Conservation (phyloP, 2,329 filamentous ascomycete genomes). For the Shiraia bambusicola region DNA sequence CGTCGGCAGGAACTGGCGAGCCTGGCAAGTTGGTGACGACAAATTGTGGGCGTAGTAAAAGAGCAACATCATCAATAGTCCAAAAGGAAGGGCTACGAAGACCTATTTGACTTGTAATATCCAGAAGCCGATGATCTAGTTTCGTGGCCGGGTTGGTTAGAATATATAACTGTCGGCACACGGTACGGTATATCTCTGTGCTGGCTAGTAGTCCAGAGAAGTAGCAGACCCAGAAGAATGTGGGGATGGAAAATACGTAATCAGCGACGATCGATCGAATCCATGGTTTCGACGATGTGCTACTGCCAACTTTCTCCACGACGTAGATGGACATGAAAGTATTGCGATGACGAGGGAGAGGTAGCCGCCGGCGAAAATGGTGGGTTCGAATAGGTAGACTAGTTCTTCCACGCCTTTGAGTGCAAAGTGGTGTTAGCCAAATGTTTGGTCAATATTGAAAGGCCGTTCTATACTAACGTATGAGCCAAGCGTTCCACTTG, state of each 20-base stretch:
- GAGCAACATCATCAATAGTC: constrained; percentile 55
- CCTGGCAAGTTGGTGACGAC: constrained; percentile 56
- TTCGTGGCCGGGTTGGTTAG: constrained; percentile 49
- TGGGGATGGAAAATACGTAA: constrained; percentile 52
- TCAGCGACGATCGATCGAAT: constrained; percentile 53
- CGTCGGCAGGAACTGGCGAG: constrained; percentile 54
- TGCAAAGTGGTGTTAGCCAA: constrained; percentile 15
- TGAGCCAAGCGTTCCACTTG: constrained; percentile 55
- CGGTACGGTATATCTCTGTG: constrained; percentile 45
- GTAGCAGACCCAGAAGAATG: constrained; percentile 57
- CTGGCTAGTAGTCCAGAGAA: constrained; percentile 51
- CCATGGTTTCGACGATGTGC: constrained; percentile 48
- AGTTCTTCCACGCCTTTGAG: constrained; percentile 61
- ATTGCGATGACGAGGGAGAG: constrained; percentile 54
- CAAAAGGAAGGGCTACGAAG: constrained; percentile 56
- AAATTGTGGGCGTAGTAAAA: constrained; percentile 62
- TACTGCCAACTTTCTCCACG: constrained; percentile 53
- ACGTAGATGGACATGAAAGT: constrained; percentile 54
- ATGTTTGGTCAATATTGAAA: not conserved
- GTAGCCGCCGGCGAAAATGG: constrained; percentile 49
- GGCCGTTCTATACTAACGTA: constrained; percentile 50
- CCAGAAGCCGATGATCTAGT: constrained; percentile 58
- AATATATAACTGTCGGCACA: constrained; percentile 51
- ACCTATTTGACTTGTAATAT: constrained; percentile 54
- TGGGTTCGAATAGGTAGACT: constrained; percentile 51